phyloP scores from a whole-genome alignment of 83 land plant genomes.

The Picea mariana region DNA sequence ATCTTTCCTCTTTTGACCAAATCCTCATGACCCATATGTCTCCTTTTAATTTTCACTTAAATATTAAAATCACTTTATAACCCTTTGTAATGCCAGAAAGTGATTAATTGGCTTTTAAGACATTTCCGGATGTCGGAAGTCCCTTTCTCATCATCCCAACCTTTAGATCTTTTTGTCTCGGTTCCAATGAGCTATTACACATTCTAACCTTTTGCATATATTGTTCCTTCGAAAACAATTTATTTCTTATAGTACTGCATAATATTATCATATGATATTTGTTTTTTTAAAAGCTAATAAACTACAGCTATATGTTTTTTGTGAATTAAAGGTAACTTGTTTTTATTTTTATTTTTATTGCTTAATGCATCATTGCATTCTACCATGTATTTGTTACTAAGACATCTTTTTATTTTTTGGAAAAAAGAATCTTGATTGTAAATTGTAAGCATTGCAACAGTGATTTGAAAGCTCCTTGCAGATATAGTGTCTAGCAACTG shows the following conservation, averaged over 20 bases:
- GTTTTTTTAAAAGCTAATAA: not conserved
- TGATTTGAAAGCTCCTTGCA: not conserved
- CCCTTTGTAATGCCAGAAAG: no score
- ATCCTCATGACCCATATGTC: no score
- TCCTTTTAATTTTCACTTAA: no score
- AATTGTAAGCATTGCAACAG: not conserved
- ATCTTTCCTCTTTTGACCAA: no score
- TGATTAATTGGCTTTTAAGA: no score
- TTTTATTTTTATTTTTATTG: not conserved
- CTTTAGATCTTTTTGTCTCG: no score
- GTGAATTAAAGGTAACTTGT: not conserved
- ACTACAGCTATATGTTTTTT: not conserved
- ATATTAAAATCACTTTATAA: no score
- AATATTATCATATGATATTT: not conserved
- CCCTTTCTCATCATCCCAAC: no score
- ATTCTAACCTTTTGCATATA: no score
- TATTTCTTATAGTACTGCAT: not conserved
- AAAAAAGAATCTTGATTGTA: not conserved
- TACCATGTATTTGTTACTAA: not conserved
- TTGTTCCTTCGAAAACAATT: not conserved
- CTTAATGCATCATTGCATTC: not conserved
- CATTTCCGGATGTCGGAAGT: no score
- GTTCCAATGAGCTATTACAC: no score
- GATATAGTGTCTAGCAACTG: not conserved
- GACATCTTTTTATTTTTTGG: not conserved